These are phyloP conservation scores for Hippophae gyantsensis DNA, from an alignment of 306 rosid species.

Conservation along the genomic window DNA sequence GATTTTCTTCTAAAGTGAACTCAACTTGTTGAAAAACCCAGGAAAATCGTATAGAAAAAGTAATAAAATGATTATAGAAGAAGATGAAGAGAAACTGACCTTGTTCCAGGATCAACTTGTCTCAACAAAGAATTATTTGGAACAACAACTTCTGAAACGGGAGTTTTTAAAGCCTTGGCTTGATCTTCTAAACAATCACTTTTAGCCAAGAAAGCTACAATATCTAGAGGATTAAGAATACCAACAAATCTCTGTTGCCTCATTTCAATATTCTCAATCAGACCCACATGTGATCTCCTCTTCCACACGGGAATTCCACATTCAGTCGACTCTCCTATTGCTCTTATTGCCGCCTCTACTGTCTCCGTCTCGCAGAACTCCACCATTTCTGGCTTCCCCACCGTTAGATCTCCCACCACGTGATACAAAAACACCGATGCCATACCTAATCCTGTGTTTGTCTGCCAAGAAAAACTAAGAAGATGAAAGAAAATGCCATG, in stretches of 20 bases:
- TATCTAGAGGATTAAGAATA: conserved; percentile 72
- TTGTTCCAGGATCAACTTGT: conserved; percentile 83
- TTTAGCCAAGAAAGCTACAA: conserved; percentile 80
- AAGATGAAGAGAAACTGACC: conserved; percentile 21
- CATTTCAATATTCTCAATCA: conserved; percentile 63
- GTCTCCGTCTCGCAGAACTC: conserved; percentile 79
- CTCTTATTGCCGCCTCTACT: conserved; percentile 65
- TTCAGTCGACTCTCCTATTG: conserved; percentile 78
- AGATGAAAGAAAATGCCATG: not conserved
- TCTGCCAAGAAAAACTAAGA: conserved; percentile 4
- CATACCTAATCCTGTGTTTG: conserved; percentile 30
- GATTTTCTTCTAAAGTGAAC: too few relatives aligned
- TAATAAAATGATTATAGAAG: not conserved
- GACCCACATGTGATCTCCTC: conserved; percentile 42
- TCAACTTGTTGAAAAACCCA: not conserved
- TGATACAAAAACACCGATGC: conserved; percentile 92
- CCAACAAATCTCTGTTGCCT: conserved; percentile 90
- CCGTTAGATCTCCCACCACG: conserved; percentile 94
- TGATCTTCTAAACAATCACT: conserved; percentile 59
- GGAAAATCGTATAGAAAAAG: not conserved
- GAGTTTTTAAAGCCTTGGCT: conserved; percentile 67
- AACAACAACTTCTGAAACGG: conserved; percentile 58
- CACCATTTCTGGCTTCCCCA: conserved; percentile 92
- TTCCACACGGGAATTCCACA: conserved; percentile 82
- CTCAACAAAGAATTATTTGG: conserved; percentile 53